A percentile compares a stretch with the other conserved stretches of the same genome.
phyloP scores from a whole-genome alignment of 202 grass and related monocot species.

The Schoenoplectus tabernaemontani region DNA sequence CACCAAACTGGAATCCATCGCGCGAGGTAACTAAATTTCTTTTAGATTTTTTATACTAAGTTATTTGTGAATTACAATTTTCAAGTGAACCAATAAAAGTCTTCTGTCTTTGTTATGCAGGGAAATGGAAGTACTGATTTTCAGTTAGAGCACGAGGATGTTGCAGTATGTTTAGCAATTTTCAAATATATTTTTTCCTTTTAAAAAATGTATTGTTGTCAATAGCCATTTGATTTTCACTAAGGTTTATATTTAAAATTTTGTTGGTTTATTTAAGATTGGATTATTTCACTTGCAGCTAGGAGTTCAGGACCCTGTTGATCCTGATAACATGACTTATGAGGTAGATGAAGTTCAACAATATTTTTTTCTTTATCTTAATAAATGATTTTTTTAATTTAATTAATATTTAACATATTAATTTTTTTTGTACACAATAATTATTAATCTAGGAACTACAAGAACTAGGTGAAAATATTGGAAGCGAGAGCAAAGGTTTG shows the following conservation, averaged over 20 bases:
- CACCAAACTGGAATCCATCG: neutral
- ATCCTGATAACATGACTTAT: slow-evolving; percentile 69
- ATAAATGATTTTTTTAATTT: neutral
- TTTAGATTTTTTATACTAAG: neutral
- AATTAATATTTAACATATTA: neutral
- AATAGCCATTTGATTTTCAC: too few relatives aligned
- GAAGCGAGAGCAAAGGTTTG: slow-evolving; percentile 57
- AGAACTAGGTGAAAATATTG: slow-evolving; percentile 50
- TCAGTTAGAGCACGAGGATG: neutral
- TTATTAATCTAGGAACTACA: slow-evolving; percentile 47
- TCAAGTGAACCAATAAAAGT: too few relatives aligned
- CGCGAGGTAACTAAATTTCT: neutral
- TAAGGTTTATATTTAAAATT: neutral
- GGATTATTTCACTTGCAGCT: slow-evolving; percentile 16
- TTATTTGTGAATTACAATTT: too few relatives aligned
- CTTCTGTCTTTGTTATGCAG: too few relatives aligned
- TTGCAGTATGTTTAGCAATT: neutral
- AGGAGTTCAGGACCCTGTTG: slow-evolving; percentile 28
- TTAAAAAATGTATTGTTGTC: too few relatives aligned
- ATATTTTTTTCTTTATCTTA: neutral
- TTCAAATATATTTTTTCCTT: neutral
- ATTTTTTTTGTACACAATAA: neutral
- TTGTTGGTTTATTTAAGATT: neutral
- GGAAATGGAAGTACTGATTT: neutral
- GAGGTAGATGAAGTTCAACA: slow-evolving; percentile 39